These are phyloP conservation scores for Hymenoscyphus fructigenus DNA, from an alignment of 2,329 filamentous ascomycete genomes.

Conservation along the genomic window DNA sequence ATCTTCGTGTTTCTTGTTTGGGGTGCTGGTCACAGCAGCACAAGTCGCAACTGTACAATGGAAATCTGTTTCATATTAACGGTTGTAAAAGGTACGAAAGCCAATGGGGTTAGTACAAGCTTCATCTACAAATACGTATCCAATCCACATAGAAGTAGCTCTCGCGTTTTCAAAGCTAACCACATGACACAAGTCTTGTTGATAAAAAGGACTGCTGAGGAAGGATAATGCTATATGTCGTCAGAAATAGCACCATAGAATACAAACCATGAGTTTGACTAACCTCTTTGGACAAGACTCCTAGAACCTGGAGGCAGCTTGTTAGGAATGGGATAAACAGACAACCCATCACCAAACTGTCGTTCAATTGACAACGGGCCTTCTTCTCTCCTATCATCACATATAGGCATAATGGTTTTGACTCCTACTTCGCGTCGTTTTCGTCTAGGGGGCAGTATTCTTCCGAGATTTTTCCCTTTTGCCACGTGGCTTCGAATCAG, in stretches of 20 bases:
- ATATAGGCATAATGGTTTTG: not conserved
- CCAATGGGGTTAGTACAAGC: slow-evolving; percentile 31
- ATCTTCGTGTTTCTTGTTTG: slow-evolving; percentile 12
- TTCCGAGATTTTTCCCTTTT: slow-evolving; percentile 21
- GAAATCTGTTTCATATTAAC: slow-evolving; percentile 13
- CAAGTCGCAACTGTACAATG: slow-evolving; percentile 24
- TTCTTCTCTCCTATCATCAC: not conserved
- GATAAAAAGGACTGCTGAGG: slow-evolving; percentile 13
- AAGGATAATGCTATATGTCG: slow-evolving; percentile 16
- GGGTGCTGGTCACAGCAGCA: slow-evolving; percentile 19
- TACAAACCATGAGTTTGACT: not conserved
- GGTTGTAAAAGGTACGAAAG: not conserved
- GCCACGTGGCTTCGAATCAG: slow-evolving; percentile 23
- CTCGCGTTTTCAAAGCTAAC: slow-evolving; percentile 10
- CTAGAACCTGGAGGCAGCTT: slow-evolving; percentile 13
- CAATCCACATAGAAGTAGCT: slow-evolving; percentile 26
- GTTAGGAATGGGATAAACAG: slow-evolving; percentile 17
- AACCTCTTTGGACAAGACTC: slow-evolving; percentile 16
- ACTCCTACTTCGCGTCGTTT: not conserved
- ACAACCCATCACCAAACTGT: slow-evolving; percentile 20
- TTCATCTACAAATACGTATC: slow-evolving; percentile 35
- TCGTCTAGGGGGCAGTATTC: slow-evolving; percentile 12
- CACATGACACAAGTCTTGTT: slow-evolving; percentile 11
- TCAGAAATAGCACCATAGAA: not conserved
- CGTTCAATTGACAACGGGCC: slow-evolving; percentile 10